phyloP scores from a whole-genome alignment of 306 rosid genomes.

The Arachis stenosperma region DNA sequence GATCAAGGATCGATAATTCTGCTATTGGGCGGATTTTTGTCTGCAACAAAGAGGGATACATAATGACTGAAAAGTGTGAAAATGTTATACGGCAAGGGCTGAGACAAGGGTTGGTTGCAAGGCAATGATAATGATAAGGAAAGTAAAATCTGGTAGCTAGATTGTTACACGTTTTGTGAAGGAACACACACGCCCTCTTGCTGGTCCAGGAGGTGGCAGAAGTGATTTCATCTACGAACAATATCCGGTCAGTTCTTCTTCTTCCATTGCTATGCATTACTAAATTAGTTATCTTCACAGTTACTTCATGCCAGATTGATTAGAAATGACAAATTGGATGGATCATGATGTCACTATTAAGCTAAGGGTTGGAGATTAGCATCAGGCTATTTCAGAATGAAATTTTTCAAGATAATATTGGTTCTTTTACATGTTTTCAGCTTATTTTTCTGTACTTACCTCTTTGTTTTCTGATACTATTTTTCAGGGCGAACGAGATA shows the following conservation, averaged over 20 bases:
- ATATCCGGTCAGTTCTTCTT: constrained; percentile 75
- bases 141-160: constrained; percentile 87
- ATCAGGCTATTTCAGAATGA: constrained; percentile 2
- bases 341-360: constrained; percentile 14
- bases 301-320: neutral
- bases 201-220: constrained; percentile 78
- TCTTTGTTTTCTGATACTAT: constrained; percentile 28
- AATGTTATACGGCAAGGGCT: constrained; percentile 91
- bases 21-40: constrained; percentile 95
- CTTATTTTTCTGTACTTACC: constrained; percentile 3
- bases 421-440: neutral
- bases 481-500: constrained; percentile 84
- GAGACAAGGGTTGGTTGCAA: constrained; percentile 97
- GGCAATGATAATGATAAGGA: constrained; percentile 93
- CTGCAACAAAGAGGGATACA: constrained; percentile 96
- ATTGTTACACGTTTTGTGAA: constrained; percentile 77
- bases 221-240: constrained; percentile 81
- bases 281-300: constrained; percentile 12
- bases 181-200: constrained; percentile 83
- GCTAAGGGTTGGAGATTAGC: constrained; percentile 1
- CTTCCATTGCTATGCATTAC: constrained; percentile 25
- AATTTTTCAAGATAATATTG: constrained; percentile 15
- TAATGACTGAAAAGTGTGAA: constrained; percentile 96
- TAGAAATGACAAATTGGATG: neutral
- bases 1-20: constrained; percentile 92